These are phyloP conservation scores for Fusarium heterosporum DNA, from an alignment of 2,329 filamentous ascomycete species.

Conservation along the genomic window DNA sequence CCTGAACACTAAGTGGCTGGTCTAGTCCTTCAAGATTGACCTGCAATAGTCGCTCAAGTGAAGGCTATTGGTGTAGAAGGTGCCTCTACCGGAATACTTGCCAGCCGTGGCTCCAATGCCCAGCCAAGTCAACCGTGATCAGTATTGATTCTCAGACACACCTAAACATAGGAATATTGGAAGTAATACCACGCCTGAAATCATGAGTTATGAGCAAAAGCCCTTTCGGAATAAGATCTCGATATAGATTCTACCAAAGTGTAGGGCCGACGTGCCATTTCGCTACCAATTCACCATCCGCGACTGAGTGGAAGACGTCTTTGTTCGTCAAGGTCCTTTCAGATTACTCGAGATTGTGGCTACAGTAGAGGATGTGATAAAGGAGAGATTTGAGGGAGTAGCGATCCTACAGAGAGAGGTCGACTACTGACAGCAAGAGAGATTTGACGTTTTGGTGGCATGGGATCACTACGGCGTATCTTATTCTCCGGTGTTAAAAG, in stretches of 20 bases:
- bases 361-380: constrained; percentile 15
- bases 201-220: constrained; percentile 32
- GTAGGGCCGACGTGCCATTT: constrained; percentile 10
- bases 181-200: constrained; percentile 26
- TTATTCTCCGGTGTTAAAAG: constrained; percentile 25
- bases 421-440: constrained; percentile 30
- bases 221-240: constrained; percentile 17
- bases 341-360: constrained; percentile 23
- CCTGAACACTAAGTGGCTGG: too few species aligned
- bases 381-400: constrained; percentile 16
- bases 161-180: constrained; percentile 19
- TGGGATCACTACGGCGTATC: constrained; percentile 34
- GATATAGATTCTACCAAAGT: constrained; percentile 7
- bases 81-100: constrained; percentile 24
- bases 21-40: too few species aligned
- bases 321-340: constrained; percentile 5
- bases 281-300: constrained; percentile 22
- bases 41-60: too few species aligned
- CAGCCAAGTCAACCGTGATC: constrained; percentile 34
- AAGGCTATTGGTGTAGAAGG: constrained; percentile 1
- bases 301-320: constrained; percentile 28
- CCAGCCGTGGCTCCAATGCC: constrained; percentile 35
- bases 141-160: constrained; percentile 35
- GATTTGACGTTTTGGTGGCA: constrained; percentile 28
- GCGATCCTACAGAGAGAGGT: constrained; percentile 25